phyloP scores from a whole-genome alignment of 495 filamentous ascomycete species.

The Tuber borchii region DNA sequence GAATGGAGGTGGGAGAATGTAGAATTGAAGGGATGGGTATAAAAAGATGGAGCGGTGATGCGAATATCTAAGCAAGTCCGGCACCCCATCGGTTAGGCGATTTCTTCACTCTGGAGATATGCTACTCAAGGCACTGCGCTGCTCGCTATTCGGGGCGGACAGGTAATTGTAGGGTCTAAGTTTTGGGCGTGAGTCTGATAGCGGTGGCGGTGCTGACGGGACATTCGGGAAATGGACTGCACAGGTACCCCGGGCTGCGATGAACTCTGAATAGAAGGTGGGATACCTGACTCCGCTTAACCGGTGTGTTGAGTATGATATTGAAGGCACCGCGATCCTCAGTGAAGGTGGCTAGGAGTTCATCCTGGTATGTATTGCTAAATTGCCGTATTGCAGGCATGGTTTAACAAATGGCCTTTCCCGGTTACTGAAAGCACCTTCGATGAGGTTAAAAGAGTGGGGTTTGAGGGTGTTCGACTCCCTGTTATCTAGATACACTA shows the following conservation, averaged over 20 bases:
- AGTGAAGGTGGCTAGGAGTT: constrained; percentile 57
- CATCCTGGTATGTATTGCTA: constrained; percentile 33
- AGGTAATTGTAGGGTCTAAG: not conserved
- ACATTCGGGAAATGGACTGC: constrained; percentile 33
- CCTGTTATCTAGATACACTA: constrained; percentile 58
- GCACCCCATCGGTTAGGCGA: not conserved
- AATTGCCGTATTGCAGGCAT: not conserved
- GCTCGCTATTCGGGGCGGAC: constrained; percentile 20
- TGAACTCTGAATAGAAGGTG: constrained; percentile 34
- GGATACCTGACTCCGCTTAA: not conserved
- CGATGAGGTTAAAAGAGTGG: constrained; percentile 49
- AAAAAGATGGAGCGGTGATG: not conserved
- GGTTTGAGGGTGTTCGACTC: constrained; percentile 56
- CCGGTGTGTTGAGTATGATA: not conserved
- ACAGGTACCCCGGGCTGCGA: constrained; percentile 30
- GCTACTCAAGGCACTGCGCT: constrained; percentile 17
- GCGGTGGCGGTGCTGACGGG: not conserved
- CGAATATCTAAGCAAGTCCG: not conserved
- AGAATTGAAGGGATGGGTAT: not conserved
- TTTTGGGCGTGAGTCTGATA: not conserved
- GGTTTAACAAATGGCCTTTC: not conserved
- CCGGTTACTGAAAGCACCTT: constrained; percentile 49
- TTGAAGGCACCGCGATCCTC: constrained; percentile 45
- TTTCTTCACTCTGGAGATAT: constrained; percentile 2
- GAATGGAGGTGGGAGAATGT: not conserved